These are phyloP conservation scores for Sporothrix schenckii DNA, from an alignment of 2,329 filamentous ascomycete species.

Conservation along the genomic window DNA sequence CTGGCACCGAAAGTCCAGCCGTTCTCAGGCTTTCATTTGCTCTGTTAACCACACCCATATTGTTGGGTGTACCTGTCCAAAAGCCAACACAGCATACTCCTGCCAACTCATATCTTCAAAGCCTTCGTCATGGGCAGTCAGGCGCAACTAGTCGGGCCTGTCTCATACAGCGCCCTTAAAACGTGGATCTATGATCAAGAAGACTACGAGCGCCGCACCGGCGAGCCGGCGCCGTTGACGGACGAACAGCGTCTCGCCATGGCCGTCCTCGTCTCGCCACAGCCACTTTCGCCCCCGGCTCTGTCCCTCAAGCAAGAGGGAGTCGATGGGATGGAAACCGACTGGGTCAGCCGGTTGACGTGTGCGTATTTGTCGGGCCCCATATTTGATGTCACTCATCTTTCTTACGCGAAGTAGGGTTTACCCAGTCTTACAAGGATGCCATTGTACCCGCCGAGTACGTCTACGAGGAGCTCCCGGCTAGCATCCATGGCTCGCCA, in stretches of 20 bases:
- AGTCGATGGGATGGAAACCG: conserved; percentile 36
- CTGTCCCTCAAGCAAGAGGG: neutral
- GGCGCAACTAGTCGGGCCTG: neutral
- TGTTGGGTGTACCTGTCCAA: neutral
- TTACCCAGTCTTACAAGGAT: conserved; percentile 38
- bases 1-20: neutral
- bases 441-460: conserved; percentile 35
- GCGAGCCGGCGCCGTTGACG: conserved; percentile 45
- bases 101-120: neutral
- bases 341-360: conserved; percentile 49
- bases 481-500: conserved; percentile 25
- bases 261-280: conserved; percentile 42
- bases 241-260: conserved; percentile 48
- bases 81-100: neutral
- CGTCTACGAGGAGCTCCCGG: conserved; percentile 33
- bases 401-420: conserved; percentile 37
- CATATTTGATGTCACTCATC: no score
- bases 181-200: conserved; percentile 50
- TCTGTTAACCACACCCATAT: neutral
- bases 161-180: conserved; percentile 39
- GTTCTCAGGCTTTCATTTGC: neutral
- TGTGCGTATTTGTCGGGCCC: conserved; percentile 36
- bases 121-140: conserved; percentile 2
- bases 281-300: neutral
- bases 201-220: conserved; percentile 41